Conservation (phyloP, 805 yeast species). For the Metschnikowia kunwiensis region DNA sequence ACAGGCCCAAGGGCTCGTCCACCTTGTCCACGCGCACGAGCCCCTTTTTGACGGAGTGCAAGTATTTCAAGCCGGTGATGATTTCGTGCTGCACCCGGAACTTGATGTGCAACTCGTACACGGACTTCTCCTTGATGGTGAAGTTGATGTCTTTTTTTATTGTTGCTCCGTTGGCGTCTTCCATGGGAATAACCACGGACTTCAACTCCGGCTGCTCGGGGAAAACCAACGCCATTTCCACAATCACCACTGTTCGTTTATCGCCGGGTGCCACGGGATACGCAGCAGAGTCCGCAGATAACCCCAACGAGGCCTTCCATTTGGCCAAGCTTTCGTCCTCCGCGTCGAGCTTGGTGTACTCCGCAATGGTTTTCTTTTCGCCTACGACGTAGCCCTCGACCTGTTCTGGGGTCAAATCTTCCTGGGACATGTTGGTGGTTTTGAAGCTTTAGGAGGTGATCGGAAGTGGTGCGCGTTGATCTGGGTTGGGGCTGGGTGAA, state of each 20-base stretch:
- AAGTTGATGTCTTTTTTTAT: constrained; percentile 64
- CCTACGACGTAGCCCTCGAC: constrained; percentile 63
- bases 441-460: background rate
- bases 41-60: constrained; percentile 80
- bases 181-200: constrained; percentile 68
- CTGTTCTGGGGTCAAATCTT: constrained; percentile 58
- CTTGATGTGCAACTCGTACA: constrained; percentile 67
- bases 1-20: constrained; percentile 87
- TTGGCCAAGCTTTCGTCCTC: constrained; percentile 86
- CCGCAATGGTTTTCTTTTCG: constrained; percentile 76
- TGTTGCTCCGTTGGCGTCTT: constrained; percentile 53
- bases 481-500: too few species aligned
- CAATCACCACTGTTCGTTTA: constrained; percentile 70
- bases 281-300: constrained; percentile 50
- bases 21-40: constrained; percentile 84
- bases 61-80: constrained; percentile 83
- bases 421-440: constrained; percentile 24
- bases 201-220: constrained; percentile 54
- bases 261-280: constrained; percentile 71
- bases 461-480: too few species aligned
- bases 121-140: constrained; percentile 73
- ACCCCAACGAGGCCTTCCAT: constrained; percentile 88
- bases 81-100: constrained; percentile 89
- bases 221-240: constrained; percentile 69
- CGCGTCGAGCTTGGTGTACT: constrained; percentile 79